Evolutionary conservation across 441 rosid species (phyloP).

Genomic region (Omphalea diandra): DNA sequence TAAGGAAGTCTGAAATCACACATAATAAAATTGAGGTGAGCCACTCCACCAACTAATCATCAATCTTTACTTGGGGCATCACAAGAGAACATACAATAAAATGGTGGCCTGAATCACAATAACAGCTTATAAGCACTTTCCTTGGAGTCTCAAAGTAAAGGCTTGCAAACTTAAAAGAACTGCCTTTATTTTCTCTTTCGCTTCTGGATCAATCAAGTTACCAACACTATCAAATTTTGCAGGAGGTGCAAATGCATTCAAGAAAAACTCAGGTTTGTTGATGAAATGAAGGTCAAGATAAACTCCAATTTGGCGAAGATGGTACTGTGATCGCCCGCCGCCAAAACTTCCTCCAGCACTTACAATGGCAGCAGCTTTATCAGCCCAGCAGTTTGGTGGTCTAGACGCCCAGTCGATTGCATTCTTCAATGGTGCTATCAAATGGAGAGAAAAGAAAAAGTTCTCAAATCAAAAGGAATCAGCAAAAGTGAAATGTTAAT

Average conservation of each 20-base stretch:
- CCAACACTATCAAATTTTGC: conserved; percentile 64
- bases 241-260: conserved; percentile 64
- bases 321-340: conserved; percentile 58
- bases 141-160: conserved; percentile 52
- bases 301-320: conserved; percentile 77
- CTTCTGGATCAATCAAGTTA: conserved; percentile 49
- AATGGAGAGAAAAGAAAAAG: no score
- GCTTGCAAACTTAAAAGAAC: conserved; percentile 54
- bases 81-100: not conserved
- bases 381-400: conserved; percentile 75
- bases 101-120: not conserved
- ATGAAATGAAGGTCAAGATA: conserved; percentile 78
- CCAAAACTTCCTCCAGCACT: conserved; percentile 60
- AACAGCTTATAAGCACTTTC: conserved; percentile 19
- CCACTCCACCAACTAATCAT: not conserved
- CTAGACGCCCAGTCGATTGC: conserved; percentile 86
- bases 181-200: conserved; percentile 42
- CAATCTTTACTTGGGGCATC: not conserved
- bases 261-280: conserved; percentile 69
- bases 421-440: conserved; percentile 68
- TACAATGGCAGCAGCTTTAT: conserved; percentile 68
- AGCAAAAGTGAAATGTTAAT: not conserved
- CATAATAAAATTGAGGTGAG: not conserved
- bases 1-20: not conserved
- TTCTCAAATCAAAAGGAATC: not conserved